Conservation (phyloP, 2,329 filamentous ascomycete species). For the Fusarium agapanthi region DNA sequence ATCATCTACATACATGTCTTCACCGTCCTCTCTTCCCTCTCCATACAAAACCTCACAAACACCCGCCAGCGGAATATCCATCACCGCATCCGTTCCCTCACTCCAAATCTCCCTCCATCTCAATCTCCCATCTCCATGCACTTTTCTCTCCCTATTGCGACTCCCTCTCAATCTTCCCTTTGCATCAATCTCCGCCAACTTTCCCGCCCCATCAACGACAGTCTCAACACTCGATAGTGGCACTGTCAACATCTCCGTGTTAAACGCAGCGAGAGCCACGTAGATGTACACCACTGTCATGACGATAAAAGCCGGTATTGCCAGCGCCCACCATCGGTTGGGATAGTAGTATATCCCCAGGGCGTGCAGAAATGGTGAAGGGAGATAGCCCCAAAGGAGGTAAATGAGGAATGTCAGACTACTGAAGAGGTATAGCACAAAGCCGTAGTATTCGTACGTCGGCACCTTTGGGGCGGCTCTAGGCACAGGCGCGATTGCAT, state of each 20-base stretch:
- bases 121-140: slow-evolving; percentile 50
- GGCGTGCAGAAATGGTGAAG: slow-evolving; percentile 88
- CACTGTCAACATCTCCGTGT: slow-evolving; percentile 87
- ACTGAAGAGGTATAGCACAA: slow-evolving; percentile 92
- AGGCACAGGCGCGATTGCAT: slow-evolving; percentile 84
- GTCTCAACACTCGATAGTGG: slow-evolving; percentile 84
- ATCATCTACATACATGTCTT: slow-evolving; percentile 30
- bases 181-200: slow-evolving; percentile 82
- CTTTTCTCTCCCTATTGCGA: slow-evolving; percentile 49
- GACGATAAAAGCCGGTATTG: slow-evolving; percentile 89
- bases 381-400: slow-evolving; percentile 87
- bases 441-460: slow-evolving; percentile 99
- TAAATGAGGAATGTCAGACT: slow-evolving; percentile 80
- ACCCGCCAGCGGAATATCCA: slow-evolving; percentile 94
- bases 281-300: slow-evolving; percentile 93
- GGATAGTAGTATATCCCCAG: slow-evolving; percentile 97
- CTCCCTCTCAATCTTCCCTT: slow-evolving; percentile 63
- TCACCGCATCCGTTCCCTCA: slow-evolving; percentile 92
- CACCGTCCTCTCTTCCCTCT: slow-evolving; percentile 52
- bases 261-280: slow-evolving; percentile 89
- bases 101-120: slow-evolving; percentile 90
- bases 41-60: slow-evolving; percentile 96
- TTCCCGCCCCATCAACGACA: slow-evolving; percentile 88
- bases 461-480: slow-evolving; percentile 91
- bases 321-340: slow-evolving; percentile 96